Percentiles rank a stretch among this genome's conserved stretches.
Conservation (phyloP, 2,329 filamentous ascomycete genomes). For the Sordariomycetes sp. region DNA sequence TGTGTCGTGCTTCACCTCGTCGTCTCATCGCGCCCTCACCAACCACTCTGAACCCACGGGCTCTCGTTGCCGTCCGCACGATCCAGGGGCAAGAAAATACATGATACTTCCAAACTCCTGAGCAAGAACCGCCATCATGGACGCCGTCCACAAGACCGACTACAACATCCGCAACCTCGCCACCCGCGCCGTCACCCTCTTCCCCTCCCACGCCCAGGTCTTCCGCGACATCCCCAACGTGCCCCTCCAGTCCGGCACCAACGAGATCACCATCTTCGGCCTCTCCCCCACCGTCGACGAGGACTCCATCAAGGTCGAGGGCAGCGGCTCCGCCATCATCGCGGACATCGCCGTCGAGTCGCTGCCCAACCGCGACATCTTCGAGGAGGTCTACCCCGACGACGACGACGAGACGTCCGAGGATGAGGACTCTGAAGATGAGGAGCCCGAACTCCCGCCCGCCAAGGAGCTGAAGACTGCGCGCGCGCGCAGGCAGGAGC, state of each 20-base stretch:
- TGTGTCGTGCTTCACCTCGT: too few species aligned
- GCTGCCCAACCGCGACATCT: constrained; percentile 44
- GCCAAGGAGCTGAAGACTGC: constrained; percentile 9
- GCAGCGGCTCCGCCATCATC: constrained; percentile 44
- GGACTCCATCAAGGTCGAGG: constrained; percentile 52
- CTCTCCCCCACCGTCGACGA: constrained; percentile 46
- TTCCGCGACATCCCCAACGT: constrained; percentile 50
- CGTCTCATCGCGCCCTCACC: too few species aligned
- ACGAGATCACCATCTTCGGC: constrained; percentile 48
- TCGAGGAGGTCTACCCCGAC: constrained; percentile 44
- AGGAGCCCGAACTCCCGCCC: constrained; percentile 15
- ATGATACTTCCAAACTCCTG: background rate
- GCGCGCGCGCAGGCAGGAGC: constrained; percentile 8
- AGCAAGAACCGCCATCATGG: constrained; percentile 18
- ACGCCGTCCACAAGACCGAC: constrained; percentile 30
- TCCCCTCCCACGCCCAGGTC: constrained; percentile 51
- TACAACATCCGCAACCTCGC: constrained; percentile 47
- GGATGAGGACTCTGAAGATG: constrained; percentile 16
- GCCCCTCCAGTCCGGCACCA: constrained; percentile 36
- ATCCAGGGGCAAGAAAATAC: background rate
- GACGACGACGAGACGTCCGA: constrained; percentile 26
- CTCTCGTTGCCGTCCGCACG: too few species aligned
- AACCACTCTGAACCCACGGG: too few species aligned
- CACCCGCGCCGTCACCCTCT: constrained; percentile 55
- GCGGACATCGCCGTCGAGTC: constrained; percentile 53